phyloP scores from a whole-genome alignment of 768 basidiomycete genomes.

The Solioccasus polychromus region DNA sequence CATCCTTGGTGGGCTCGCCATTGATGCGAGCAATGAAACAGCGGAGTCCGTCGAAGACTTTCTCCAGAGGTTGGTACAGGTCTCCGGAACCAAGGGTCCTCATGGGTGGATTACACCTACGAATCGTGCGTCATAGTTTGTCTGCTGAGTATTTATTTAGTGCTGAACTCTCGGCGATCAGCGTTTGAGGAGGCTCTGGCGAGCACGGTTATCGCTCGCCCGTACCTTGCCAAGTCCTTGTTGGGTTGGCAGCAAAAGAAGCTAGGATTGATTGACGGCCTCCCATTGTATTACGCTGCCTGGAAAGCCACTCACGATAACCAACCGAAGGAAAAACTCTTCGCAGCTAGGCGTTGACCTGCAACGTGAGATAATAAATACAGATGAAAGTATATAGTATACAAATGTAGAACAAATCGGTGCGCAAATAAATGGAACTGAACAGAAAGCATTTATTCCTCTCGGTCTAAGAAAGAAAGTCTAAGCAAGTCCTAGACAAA shows the following conservation, averaged over 20 bases:
- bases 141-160: no score
- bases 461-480: no score
- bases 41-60: conserved; percentile 31
- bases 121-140: conserved; percentile 19
- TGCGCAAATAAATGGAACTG: not conserved
- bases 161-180: conserved; percentile 6
- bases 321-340: conserved; percentile 8
- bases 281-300: conserved; percentile 28
- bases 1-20: conserved; percentile 27
- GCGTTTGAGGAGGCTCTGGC: conserved; percentile 25
- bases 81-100: conserved; percentile 27
- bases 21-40: conserved; percentile 30
- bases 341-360: not conserved
- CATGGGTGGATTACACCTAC: conserved; percentile 19
- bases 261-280: conserved; percentile 32
- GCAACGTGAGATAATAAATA: no score
- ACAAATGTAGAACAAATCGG: not conserved
- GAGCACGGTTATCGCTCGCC: conserved; percentile 18
- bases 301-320: conserved; percentile 19
- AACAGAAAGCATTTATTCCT: no score
- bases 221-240: conserved; percentile 28
- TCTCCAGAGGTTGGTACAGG: conserved; percentile 22
- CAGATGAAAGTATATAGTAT: no score
- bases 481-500: no score
- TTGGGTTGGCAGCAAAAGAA: conserved; percentile 33